Percentiles rank a stretch among this genome's conserved stretches.
Evolutionary conservation across 805 yeast genomes (phyloP).

Genomic region (Pichia thaimueangensis): DNA sequence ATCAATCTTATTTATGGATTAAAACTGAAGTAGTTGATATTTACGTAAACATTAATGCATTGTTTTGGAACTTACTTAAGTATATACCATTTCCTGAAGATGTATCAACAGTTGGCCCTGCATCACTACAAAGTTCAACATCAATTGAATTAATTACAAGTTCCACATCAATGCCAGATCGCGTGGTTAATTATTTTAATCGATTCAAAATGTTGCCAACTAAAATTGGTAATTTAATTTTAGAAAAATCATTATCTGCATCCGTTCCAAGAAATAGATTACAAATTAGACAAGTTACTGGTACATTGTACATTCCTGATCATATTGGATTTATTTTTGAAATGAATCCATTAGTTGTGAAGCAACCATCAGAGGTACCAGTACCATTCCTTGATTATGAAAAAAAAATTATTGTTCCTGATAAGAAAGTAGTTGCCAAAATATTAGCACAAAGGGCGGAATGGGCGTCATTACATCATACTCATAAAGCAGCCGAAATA

Average conservation of each 20-base stretch:
- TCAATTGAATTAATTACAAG: not conserved
- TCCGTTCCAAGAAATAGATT: constrained; percentile 18
- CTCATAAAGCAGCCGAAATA: constrained; percentile 38
- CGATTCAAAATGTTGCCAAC: constrained; percentile 13
- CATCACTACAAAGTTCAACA: constrained; percentile 2
- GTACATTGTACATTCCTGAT: constrained; percentile 24
- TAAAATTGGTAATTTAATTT: constrained; percentile 12
- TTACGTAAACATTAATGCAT: not conserved
- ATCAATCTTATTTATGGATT: constrained; percentile 1
- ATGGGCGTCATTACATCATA: constrained; percentile 33
- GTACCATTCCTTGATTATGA: constrained; percentile 38
- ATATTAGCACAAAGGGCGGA: constrained; percentile 32
- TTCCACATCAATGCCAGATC: not conserved
- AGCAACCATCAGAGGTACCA: constrained; percentile 39
- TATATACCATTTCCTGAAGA: constrained; percentile 10
- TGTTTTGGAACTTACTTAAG: constrained; percentile 19
- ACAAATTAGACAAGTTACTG: constrained; percentile 13
- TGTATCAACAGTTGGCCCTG: constrained; percentile 3
- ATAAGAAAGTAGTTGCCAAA: constrained; percentile 29
- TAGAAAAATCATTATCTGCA: constrained; percentile 18
- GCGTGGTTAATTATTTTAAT: not conserved
- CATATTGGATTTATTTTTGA: constrained; percentile 31
- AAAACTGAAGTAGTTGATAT: not conserved
- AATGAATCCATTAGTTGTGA: constrained; percentile 24
- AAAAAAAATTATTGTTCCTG: constrained; percentile 34